Evolutionary conservation across 2,329 filamentous ascomycete genomes (phyloP), one percentile per base, ranked within the genome.

Genomic region (Pseudocercospora ulei): DNA sequence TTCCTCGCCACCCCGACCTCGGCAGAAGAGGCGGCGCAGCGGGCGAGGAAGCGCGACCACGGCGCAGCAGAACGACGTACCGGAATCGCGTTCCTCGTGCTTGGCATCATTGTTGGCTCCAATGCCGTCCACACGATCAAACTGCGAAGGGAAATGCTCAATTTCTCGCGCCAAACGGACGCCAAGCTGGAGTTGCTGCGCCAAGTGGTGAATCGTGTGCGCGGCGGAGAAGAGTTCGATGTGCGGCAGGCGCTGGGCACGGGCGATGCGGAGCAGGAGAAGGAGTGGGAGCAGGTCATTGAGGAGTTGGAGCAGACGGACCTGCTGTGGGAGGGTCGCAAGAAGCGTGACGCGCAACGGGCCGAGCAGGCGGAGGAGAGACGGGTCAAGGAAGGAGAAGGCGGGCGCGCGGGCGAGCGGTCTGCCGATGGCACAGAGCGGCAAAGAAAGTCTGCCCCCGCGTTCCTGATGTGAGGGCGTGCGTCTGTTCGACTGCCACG

Each of bases 41-140:
- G 47, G 5, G 35, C 47, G 12, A 42, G 35, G 7, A 29, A 18
- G 12, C 38, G 40, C 28, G 39, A 39, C 28, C 17, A 41, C 18
- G 50, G 48, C 18, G 50, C 56, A 3, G 56, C 60, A 48, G 59
- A 58, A n/a, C 65, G 64, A 61, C 67, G 68, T 12, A 71, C 86
- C 14, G 71, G 72, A 1, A 71, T 85, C 9, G 51, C 73, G 43
- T 87, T 81, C 63, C 76, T 88, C 42, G 56, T 74, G 41, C 59
- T 76, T 2, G 69, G 82, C 4, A 68, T 86, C 25, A 71, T 96
- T 47, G 88, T 96, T 48, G 92, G 92, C 3, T 94, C 85, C 46
- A 93, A 95, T 70, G 83, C 88, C 8, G 95, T 98, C 53, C 83
- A 95, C 55, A 82, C 90, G 71, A 80, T 98, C 56, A 71, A 78